These are phyloP conservation scores for Penicillium soppii DNA, from an alignment of 495 filamentous ascomycete genomes.

Conservation along the genomic window DNA sequence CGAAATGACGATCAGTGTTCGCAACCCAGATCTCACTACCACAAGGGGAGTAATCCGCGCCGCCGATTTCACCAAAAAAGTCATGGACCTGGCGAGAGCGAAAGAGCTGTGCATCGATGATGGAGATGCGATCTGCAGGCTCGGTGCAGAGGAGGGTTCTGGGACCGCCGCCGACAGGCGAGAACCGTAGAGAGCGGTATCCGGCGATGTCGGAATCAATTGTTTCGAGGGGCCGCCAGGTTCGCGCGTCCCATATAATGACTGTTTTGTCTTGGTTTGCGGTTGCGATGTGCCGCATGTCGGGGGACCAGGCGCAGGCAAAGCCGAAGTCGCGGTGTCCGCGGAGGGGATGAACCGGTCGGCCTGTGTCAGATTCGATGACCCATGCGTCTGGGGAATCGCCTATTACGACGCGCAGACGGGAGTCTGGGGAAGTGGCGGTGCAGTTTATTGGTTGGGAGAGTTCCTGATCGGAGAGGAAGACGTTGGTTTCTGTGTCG, in stretches of 20 bases:
- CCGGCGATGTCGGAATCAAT: conserved; percentile 76
- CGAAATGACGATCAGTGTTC: conserved; percentile 71
- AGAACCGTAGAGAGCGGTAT: conserved; percentile 76
- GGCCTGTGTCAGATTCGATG: conserved; percentile 63
- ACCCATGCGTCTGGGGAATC: conserved; percentile 59
- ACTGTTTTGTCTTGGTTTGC: conserved; percentile 85
- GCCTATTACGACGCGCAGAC: conserved; percentile 76
- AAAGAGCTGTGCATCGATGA: conserved; percentile 74
- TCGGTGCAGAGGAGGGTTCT: conserved; percentile 77
- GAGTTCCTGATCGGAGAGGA: conserved; percentile 59
- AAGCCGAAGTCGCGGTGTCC: conserved; percentile 84
- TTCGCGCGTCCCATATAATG: conserved; percentile 83
- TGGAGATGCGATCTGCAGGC: conserved; percentile 76
- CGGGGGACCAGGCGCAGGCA: conserved; percentile 86
- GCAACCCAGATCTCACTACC: conserved; percentile 71
- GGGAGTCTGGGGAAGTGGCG: conserved; percentile 72
- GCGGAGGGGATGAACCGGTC: conserved; percentile 53
- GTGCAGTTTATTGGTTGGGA: conserved; percentile 80
- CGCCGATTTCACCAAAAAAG: conserved; percentile 84
- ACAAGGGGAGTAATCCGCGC: conserved; percentile 69
- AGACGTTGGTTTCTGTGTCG: conserved; percentile 67
- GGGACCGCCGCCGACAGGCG: conserved; percentile 71
- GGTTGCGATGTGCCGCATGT: conserved; percentile 85
- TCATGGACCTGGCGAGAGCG: conserved; percentile 70
- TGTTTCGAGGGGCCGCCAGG: conserved; percentile 61